Percentiles rank a stretch among this genome's conserved stretches.
These are phyloP conservation scores for Tuber microsphaerosporum DNA, from an alignment of 495 filamentous ascomycete genomes.

Conservation along the genomic window DNA sequence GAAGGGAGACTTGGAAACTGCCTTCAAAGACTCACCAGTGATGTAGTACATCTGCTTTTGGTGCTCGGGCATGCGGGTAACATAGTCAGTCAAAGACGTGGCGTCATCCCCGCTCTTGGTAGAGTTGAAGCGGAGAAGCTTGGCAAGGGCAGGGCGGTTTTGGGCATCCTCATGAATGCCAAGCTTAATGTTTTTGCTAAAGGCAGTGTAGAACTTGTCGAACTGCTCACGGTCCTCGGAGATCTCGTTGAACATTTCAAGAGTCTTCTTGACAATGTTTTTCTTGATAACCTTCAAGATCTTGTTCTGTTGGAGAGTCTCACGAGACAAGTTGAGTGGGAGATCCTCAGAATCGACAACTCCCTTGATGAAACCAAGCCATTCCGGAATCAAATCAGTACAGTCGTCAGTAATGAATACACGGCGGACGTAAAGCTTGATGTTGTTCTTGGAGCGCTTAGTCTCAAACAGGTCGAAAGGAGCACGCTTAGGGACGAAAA, in stretches of 20 bases:
- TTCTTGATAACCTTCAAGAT: conserved; percentile 99
- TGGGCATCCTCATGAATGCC: conserved; percentile 99
- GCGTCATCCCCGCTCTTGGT: conserved; percentile 95
- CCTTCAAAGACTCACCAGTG: conserved; percentile 98
- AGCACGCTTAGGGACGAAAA: conserved; percentile 98
- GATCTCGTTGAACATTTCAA: conserved; percentile 98
- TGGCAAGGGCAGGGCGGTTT: conserved; percentile 87
- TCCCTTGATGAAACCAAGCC: conserved; percentile 99
- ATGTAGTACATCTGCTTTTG: conserved; percentile 99
- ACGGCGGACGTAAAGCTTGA: conserved; percentile 99
- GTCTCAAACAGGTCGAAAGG: conserved; percentile 99
- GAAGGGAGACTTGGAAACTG: conserved; percentile 96
- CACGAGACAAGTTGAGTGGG: conserved; percentile 96
- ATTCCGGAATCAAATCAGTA: conserved; percentile 97
- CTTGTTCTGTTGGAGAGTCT: conserved; percentile 99
- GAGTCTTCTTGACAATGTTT: conserved; percentile 99
- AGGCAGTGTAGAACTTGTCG: conserved; percentile 99
- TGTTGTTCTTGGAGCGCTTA: conserved; percentile 99
- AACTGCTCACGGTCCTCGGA: conserved; percentile 99
- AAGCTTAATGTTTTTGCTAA: conserved; percentile 99
- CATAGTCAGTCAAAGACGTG: conserved; percentile 91
- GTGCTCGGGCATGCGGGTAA: conserved; percentile 98
- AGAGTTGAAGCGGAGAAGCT: conserved; percentile 97
- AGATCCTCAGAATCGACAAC: conserved; percentile 99
- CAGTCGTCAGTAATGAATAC: conserved; percentile 99